Conservation (phyloP, 306 rosid genomes). For the Crotalaria pallida region DNA sequence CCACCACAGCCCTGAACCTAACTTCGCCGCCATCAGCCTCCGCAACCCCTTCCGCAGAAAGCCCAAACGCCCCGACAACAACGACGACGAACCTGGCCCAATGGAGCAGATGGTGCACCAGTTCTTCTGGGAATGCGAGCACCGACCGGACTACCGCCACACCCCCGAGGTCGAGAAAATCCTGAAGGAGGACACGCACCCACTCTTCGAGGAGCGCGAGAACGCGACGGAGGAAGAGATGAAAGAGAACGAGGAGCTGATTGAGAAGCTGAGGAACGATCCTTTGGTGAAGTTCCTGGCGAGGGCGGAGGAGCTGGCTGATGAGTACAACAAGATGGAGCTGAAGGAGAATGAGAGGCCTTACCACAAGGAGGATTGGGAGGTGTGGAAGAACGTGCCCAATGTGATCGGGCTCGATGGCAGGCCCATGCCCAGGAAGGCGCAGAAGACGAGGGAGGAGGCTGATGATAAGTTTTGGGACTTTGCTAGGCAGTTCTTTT, state of each 20-base stretch:
- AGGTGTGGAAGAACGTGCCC: constrained; percentile 64
- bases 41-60: too few species aligned
- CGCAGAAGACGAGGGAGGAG: constrained; percentile 36
- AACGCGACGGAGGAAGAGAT: constrained; percentile 62
- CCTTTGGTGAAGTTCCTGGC: constrained; percentile 55
- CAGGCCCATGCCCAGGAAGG: constrained; percentile 83
- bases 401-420: constrained; percentile 74
- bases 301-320: constrained; percentile 54
- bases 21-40: too few species aligned
- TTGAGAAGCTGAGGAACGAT: constrained; percentile 37
- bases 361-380: constrained; percentile 47
- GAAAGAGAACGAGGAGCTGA: constrained; percentile 45
- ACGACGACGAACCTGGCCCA: constrained; percentile 44
- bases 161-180: constrained; percentile 71
- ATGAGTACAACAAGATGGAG: constrained; percentile 54
- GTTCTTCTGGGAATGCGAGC: constrained; percentile 66
- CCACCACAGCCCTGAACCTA: too few species aligned
- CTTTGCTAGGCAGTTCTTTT: constrained; percentile 69
- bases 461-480: constrained; percentile 81
- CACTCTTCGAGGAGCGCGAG: constrained; percentile 44
- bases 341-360: constrained; percentile 60
- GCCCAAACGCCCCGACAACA: too few species aligned
- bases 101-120: constrained; percentile 48
- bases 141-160: constrained; percentile 56
- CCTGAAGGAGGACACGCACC: constrained; percentile 43